These are phyloP conservation scores for Logfia minima DNA, from an alignment of 129 eudicot genomes.

Conservation along the genomic window DNA sequence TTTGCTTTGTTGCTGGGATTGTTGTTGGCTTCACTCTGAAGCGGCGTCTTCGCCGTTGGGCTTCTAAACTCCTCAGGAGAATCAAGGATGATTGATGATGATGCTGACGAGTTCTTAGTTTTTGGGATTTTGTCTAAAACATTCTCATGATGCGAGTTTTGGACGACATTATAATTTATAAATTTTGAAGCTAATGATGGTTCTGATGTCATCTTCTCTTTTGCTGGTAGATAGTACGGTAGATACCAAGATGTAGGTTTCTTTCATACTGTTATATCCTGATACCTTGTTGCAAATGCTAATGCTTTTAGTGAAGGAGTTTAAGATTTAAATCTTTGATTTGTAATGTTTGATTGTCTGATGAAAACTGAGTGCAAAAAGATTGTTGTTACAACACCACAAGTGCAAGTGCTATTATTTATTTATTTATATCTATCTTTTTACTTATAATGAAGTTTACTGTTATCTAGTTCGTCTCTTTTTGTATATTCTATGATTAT, in stretches of 20 bases:
- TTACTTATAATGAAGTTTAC: background rate
- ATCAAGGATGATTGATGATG: constrained; percentile 63
- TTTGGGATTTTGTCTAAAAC: background rate
- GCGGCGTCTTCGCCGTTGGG: constrained; percentile 77
- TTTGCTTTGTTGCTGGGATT: constrained; percentile 81
- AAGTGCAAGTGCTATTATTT: background rate
- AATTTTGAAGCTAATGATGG: background rate
- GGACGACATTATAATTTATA: background rate
- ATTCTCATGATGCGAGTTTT: background rate
- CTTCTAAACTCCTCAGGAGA: constrained; percentile 59
- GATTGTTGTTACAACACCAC: background rate
- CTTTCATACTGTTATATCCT: background rate
- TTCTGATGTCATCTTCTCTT: background rate
- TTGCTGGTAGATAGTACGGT: background rate
- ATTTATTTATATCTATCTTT: too few relatives aligned
- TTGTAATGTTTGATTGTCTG: background rate
- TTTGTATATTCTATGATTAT: too few relatives aligned
- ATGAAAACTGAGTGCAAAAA: background rate
- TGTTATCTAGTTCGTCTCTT: background rate
- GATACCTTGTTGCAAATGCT: background rate
- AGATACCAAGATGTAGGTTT: background rate
- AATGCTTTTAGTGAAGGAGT: background rate
- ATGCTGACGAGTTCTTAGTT: background rate
- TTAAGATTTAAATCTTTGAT: background rate
- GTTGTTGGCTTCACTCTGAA: constrained; percentile 77